Conservation (phyloP, 2,329 filamentous ascomycete species). For the Paramyrothecium roridum region DNA sequence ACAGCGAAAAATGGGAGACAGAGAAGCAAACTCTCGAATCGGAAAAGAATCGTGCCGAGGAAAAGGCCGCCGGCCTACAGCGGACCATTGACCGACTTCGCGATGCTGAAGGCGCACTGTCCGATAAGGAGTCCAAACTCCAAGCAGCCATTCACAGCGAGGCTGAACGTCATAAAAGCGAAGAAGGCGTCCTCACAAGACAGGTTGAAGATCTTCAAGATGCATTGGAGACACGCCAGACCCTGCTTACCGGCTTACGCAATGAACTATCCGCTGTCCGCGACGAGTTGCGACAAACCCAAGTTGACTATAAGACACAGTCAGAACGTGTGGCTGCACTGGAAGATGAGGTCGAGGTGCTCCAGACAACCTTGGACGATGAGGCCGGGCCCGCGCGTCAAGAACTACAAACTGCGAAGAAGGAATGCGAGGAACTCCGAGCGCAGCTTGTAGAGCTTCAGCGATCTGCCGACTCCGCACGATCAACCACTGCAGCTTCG, state of each 20-base stretch:
- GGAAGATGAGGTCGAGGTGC: slow-evolving; percentile 73
- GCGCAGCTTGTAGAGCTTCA: slow-evolving; percentile 23
- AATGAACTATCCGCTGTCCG: slow-evolving; percentile 63
- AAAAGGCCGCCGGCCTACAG: slow-evolving; percentile 65
- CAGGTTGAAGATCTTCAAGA: slow-evolving; percentile 73
- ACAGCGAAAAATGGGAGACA: slow-evolving; percentile 70
- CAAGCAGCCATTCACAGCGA: slow-evolving; percentile 69
- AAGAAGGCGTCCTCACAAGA: slow-evolving; percentile 66
- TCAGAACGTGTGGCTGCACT: slow-evolving; percentile 64
- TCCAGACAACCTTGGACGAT: slow-evolving; percentile 45
- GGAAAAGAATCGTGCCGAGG: slow-evolving; percentile 64
- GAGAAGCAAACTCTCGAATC: slow-evolving; percentile 61
- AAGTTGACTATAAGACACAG: slow-evolving; percentile 59
- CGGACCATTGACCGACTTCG: slow-evolving; percentile 69
- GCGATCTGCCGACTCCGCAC: slow-evolving; percentile 18
- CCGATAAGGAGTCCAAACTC: slow-evolving; percentile 64
- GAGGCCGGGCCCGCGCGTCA: slow-evolving; percentile 30
- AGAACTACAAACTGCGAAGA: slow-evolving; percentile 39
- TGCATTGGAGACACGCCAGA: slow-evolving; percentile 65
- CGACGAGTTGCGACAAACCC: slow-evolving; percentile 68
- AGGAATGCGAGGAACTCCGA: slow-evolving; percentile 32
- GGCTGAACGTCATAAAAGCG: slow-evolving; percentile 66
- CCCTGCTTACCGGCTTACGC: slow-evolving; percentile 62
- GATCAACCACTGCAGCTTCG: slow-evolving; percentile 23
- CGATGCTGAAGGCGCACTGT: slow-evolving; percentile 63